phyloP scores from a whole-genome alignment of 1,139 yeast genomes.

The Cylindricascospora bacillispora region DNA sequence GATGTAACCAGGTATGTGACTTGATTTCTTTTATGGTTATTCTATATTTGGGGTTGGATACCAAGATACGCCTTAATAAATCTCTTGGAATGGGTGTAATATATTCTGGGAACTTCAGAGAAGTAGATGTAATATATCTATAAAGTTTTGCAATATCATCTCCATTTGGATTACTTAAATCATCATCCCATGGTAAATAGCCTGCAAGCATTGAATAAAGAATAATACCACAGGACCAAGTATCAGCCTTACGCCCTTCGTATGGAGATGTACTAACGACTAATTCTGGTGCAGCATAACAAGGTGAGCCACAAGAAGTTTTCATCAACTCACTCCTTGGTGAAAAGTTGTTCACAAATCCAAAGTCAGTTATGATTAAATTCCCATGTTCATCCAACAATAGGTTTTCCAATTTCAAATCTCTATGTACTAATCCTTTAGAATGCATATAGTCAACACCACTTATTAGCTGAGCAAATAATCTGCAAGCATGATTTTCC shows the following conservation, averaged over 20 bases:
- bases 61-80: constrained; percentile 69
- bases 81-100: constrained; percentile 88
- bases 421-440: constrained; percentile 60
- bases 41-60: constrained; percentile 60
- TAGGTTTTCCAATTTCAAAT: constrained; percentile 61
- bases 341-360: constrained; percentile 82
- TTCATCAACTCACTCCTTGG: constrained; percentile 69
- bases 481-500: constrained; percentile 70
- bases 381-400: constrained; percentile 55
- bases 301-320: constrained; percentile 95
- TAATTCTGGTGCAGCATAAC: constrained; percentile 96
- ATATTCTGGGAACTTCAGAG: constrained; percentile 91
- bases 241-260: constrained; percentile 89
- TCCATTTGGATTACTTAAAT: constrained; percentile 92
- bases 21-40: constrained; percentile 56
- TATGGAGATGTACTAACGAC: constrained; percentile 81
- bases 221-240: constrained; percentile 95
- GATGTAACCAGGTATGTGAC: constrained; percentile 76
- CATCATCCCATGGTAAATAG: constrained; percentile 94
- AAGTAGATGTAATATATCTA: constrained; percentile 82
- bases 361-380: constrained; percentile 64
- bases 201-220: constrained; percentile 96
- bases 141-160: constrained; percentile 84
- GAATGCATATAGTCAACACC: constrained; percentile 83
- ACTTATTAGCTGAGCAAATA: constrained; percentile 85